These are phyloP conservation scores for Solanum hybrid DNA, from an alignment of 305 asterid species.

Conservation along the genomic window DNA sequence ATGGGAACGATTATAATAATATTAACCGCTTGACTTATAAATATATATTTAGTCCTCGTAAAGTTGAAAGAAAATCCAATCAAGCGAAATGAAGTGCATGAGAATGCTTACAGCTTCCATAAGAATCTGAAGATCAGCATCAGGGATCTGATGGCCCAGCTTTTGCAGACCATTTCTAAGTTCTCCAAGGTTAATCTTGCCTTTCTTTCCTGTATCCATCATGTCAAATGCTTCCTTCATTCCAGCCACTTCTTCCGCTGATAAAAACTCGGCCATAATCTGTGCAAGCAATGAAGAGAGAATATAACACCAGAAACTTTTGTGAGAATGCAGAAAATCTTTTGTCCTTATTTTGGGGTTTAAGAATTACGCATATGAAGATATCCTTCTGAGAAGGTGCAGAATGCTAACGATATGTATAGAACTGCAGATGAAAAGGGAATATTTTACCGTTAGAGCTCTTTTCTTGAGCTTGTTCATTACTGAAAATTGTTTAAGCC, in stretches of 20 bases:
- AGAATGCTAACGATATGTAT: background rate
- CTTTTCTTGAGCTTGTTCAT: conserved; percentile 89
- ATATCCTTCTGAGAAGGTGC: background rate
- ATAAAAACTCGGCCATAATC: conserved; percentile 80
- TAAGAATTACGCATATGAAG: background rate
- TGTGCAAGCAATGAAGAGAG: conserved; percentile 14
- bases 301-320: conserved; percentile 3
- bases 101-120: conserved; percentile 68
- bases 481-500: conserved; percentile 79
- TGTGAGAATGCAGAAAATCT: background rate
- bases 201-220: conserved; percentile 62
- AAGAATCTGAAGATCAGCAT: conserved; percentile 65
- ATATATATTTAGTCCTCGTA: too few species aligned
- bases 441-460: conserved; percentile 57
- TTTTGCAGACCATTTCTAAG: conserved; percentile 56
- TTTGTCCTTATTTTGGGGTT: background rate
- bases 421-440: background rate
- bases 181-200: conserved; percentile 55
- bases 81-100: background rate
- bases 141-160: conserved; percentile 73
- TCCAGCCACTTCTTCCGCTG: conserved; percentile 78
- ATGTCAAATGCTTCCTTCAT: conserved; percentile 60
- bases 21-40: background rate
- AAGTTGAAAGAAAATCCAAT: background rate
- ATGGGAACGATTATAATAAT: background rate